Base-by-base conservation (phyloP, 305 asterid species). In the Fraxinus albicans region DNA sequence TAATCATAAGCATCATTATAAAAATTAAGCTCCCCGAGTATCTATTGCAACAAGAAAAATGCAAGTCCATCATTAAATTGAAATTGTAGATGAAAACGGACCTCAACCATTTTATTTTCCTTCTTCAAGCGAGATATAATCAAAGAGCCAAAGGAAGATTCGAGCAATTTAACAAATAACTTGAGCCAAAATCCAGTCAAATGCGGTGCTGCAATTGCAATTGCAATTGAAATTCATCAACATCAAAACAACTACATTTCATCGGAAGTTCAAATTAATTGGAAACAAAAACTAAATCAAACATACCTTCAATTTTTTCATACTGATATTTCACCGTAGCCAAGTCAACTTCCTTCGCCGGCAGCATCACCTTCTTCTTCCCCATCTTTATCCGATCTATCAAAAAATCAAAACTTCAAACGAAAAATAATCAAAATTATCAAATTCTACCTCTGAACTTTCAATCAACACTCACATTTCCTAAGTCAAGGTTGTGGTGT, bases 321-420 rank as follows among this genome's bases (percentile, higher is more conserved):
- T 84, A 53, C 86, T 89, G 89, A 76, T 95, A 94, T 40, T 91
- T 91, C 83, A 85, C 94, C 70, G 94, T 83, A 35, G 89, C 84
- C 83, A 92, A 83, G 89, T 94, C 97, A 88, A 95, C 97, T 84
- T 93, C 92, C 83, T 80, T 77, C 44, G 94, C 96, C 86, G 96
- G 96, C 85, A 89, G 81, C 98, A 94, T 93, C 88, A 94, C 92
- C 65, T 85, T 86, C 92, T 93, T 94, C 89, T 89, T 90, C 93
- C 84, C 97, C 97, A 94, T 95, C 79, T 86, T 10, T 38, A 23
- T 79, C 76, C 79, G 73, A 67, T 83, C 88, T 67, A 69, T 9
- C 58, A 63, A 79, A 70, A 23, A 3, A n/a, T 1, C 77, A 65
- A 44, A 79, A 60, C 17, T 34, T 72, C 76, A 15, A 33, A 72